Evolutionary conservation across 2,329 filamentous ascomycete species (phyloP).

Genomic region (Cryphonectria japonica): DNA sequence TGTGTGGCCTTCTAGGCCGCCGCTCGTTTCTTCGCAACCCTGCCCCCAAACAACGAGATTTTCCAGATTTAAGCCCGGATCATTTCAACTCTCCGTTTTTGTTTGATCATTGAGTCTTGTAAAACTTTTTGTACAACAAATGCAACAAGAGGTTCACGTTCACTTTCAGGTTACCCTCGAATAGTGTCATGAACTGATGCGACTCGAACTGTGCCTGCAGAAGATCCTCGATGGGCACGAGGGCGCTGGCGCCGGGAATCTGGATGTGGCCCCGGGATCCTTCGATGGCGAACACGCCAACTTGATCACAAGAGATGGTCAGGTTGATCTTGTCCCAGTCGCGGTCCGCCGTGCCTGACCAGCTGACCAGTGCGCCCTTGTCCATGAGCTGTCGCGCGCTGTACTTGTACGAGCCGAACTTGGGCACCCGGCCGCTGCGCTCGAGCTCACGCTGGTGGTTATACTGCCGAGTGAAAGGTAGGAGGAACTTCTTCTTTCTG

Average conservation of each 20-base stretch:
- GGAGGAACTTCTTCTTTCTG: slow-evolving; percentile 86
- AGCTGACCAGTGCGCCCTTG: slow-evolving; percentile 92
- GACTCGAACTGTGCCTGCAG: slow-evolving; percentile 97
- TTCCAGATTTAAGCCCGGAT: not conserved
- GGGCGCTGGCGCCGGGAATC: slow-evolving; percentile 88
- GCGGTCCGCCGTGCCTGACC: slow-evolving; percentile 79
- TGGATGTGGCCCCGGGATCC: slow-evolving; percentile 91
- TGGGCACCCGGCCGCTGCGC: slow-evolving; percentile 87
- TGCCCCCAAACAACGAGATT: no score
- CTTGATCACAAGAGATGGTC: slow-evolving; percentile 91
- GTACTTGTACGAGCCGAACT: slow-evolving; percentile 98
- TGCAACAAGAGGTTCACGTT: slow-evolving; percentile 98
- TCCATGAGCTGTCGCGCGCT: slow-evolving; percentile 85
- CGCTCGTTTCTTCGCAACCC: not conserved
- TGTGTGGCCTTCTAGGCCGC: not conserved
- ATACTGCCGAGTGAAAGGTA: slow-evolving; percentile 98
- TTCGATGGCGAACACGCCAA: slow-evolving; percentile 92
- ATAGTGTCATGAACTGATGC: slow-evolving; percentile 93
- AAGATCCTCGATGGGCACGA: slow-evolving; percentile 88
- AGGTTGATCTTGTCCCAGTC: slow-evolving; percentile 93
- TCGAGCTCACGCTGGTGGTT: slow-evolving; percentile 97
- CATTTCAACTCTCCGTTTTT: not conserved
- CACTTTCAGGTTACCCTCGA: slow-evolving; percentile 81
- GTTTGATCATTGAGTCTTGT: slow-evolving; percentile 64
- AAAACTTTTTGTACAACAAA: slow-evolving; percentile 99